Base-by-base conservation (phyloP, 1,139 yeast species). In the Blastobotrys persicus region DNA sequence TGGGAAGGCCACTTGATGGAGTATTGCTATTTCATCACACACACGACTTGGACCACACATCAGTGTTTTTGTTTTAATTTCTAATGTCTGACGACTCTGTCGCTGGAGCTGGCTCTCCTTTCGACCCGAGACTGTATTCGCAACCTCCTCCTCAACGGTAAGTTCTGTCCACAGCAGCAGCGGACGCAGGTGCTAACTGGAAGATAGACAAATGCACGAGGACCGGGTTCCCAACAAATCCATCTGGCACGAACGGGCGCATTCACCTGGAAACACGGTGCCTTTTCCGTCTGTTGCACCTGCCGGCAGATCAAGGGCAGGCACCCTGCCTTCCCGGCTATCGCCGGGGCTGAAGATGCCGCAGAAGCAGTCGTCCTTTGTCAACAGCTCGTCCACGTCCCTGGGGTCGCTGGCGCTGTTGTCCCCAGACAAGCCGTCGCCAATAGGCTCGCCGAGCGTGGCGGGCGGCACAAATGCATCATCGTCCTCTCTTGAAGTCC, bases 271-370 rank as follows among this genome's bases (percentile, higher is more conserved):
- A 4, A 17, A 13, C 18, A 6, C 48, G 33, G 26, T 20, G 28
- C 44, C 52, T 11, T 45, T 34, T 33, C 23, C 47, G 20, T 9
- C 53, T 31, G 45, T 43, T 12, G 33, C 52, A 37, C 20, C 39
- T n/a, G 17, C 28, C 11, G 35, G 49, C 42, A 42, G 76, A 18
- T 72, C 76, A 2, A 62, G 77, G 44, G 76, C 77, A 3, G 77
- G 76, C 13, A 72, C 76, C 28, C 61, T 72, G 43, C 76, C 76
- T 12, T 70, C 75, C 31, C 57, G 75, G 39, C 62, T 71, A 18
- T 64, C 73, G 39, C 67, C 71, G 13, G 62, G 62, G 2, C 45
- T 56, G 16, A 48, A 45, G 14, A 45, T 51, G 3, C 41, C 41
- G 3, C 11, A 26, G 31, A 37, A 48, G 26, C 28, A 14, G 18